Percentiles rank a stretch among this genome's conserved stretches.
Evolutionary conservation across 108 stramenopile genomes (phyloP).

Genomic region (Cyclotella kingstonii): DNA sequence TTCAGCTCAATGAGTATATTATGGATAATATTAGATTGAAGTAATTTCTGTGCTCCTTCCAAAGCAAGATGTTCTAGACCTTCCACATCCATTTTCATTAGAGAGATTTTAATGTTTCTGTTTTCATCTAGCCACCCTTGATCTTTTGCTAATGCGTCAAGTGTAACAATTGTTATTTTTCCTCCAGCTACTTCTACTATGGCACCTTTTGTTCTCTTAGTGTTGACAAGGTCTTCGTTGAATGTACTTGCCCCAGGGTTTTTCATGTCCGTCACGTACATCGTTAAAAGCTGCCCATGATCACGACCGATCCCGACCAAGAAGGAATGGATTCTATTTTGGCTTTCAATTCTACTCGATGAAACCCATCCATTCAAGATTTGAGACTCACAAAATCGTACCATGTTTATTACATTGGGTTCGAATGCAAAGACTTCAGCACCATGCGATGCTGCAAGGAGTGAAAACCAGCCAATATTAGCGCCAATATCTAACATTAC

Average conservation of each 20-base stretch:
- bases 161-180: conserved; percentile 27
- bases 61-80: conserved; percentile 36
- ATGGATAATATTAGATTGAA: conserved; percentile 20
- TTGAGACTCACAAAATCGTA: conserved; percentile 55
- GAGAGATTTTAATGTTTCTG: conserved; percentile 8
- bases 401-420: conserved; percentile 55
- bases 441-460: conserved; percentile 45
- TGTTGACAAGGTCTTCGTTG: conserved; percentile 11
- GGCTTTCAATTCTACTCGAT: not conserved
- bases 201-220: no score
- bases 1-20: conserved; percentile 44
- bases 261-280: conserved; percentile 21
- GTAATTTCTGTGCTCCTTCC: conserved; percentile 33
- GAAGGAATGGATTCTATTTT: conserved; percentile 23
- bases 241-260: conserved; percentile 48
- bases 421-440: conserved; percentile 54
- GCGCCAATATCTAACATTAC: conserved; percentile 53
- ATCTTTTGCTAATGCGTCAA: conserved; percentile 40
- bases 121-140: conserved; percentile 31
- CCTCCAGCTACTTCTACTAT: conserved; percentile 6
- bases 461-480: conserved; percentile 58
- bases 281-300: conserved; percentile 16
- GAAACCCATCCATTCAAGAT: conserved; percentile 34
- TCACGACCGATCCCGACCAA: conserved; percentile 37
- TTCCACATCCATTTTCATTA: conserved; percentile 54